Base-by-base conservation (phyloP, 257 asterid species). In the Vinca minor region DNA sequence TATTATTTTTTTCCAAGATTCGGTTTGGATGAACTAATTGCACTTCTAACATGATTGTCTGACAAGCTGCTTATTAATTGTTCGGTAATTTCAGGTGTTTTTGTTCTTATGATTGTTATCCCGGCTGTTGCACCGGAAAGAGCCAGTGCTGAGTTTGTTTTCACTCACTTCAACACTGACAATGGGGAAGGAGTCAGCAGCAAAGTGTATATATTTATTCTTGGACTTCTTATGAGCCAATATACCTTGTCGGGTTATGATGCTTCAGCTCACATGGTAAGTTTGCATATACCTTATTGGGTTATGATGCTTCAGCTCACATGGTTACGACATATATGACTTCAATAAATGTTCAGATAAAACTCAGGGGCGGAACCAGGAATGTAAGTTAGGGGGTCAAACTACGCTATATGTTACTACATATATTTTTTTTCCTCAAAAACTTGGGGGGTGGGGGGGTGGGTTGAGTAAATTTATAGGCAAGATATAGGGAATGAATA, bases 201-300 rank as follows among this genome's bases (percentile, higher is more conserved):
- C 69, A 80, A 68, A 60, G 36, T 82, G 60, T 89, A 93, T 79
- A 87, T 93, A 67, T 93, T 93, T 66, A 75, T 82, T 64, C 82
- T 89, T 1, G 98, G 98, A 59, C 94, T 93, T 75, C 95, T 93
- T 63, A 85, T 93, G 97, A 93, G 97, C 69, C 97, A 89, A 76
- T 89, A 93, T 73, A 87, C 96, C 14, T 75, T 93, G 60, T 69
- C 95, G 3, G 96, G 97, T 8, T 93, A 89, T 59, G 98, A 93
- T 68, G 97, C 98, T 53, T 93, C 98, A 66, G 97, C 96, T 20
- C 96, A 93, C 78, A 87, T 92, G 96, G 98, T 87, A 70, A 81
- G 89, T 75, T 63, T 23, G 26, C 2, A 23, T 49, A 4, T 59
- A 36, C 31, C 42, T 62, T 25, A 58, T 13, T 35, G 56, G 20